These are phyloP conservation scores for Sporothrix inflata DNA, from an alignment of 2,329 filamentous ascomycete genomes.

Conservation along the genomic window DNA sequence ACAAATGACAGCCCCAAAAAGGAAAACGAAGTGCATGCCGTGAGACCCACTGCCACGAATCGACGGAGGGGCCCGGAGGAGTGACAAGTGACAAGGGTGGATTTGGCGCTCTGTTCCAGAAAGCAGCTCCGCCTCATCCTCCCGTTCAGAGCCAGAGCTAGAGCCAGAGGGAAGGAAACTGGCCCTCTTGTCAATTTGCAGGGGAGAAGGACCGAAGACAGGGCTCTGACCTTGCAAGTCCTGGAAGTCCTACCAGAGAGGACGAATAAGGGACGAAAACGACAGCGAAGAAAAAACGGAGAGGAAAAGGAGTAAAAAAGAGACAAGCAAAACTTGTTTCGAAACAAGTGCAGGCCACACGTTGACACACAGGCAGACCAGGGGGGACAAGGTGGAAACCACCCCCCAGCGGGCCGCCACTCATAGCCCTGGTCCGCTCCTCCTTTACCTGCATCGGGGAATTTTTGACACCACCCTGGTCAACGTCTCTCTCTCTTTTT, in stretches of 20 bases:
- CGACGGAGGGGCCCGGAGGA: not conserved
- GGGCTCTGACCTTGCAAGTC: not conserved
- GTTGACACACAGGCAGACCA: constrained; percentile 11
- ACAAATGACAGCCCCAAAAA: not conserved
- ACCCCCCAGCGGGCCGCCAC: not conserved
- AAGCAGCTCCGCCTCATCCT: constrained; percentile 13
- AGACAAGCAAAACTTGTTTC: constrained; percentile 18
- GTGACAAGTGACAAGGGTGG: not conserved
- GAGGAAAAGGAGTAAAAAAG: not conserved
- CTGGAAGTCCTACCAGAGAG: not conserved
- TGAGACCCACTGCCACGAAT: constrained; percentile 3
- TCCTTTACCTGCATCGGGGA: constrained; percentile 16
- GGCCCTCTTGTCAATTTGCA: not conserved
- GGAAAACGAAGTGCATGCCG: constrained; percentile 2
- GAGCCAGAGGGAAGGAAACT: too few relatives aligned
- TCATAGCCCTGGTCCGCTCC: not conserved
- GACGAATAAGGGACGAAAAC: not conserved
- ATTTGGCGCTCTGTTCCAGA: not conserved
- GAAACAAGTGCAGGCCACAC: constrained; percentile 18
- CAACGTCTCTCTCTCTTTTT: not conserved
- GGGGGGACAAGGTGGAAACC: not conserved
- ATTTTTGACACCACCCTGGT: not conserved
- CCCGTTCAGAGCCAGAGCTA: not conserved
- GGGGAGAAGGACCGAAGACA: constrained; percentile 22
- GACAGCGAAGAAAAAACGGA: not conserved